A percentile compares a stretch with the other conserved stretches of the same genome.
These are phyloP conservation scores for Gossypium trilobum DNA, from an alignment of 441 rosid species.

Conservation along the genomic window DNA sequence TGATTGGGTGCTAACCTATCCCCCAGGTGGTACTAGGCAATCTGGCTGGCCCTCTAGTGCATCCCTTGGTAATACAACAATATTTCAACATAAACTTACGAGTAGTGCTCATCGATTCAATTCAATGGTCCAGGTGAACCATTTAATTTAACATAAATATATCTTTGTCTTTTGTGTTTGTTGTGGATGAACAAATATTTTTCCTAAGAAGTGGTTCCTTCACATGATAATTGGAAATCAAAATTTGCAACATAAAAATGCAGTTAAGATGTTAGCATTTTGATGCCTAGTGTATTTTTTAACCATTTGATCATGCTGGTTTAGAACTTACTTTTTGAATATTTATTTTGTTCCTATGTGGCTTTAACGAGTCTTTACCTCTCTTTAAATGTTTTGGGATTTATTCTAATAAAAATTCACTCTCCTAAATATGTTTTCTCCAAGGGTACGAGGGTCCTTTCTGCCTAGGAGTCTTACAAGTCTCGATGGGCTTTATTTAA, in stretches of 20 bases:
- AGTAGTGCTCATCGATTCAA: constrained; percentile 95
- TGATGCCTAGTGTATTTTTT: not conserved
- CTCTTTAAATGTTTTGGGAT: constrained; percentile 1
- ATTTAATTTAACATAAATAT: constrained; percentile 5
- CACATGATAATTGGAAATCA: not conserved
- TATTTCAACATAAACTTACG: constrained; percentile 79
- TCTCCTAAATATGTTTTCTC: not conserved
- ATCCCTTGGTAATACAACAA: constrained; percentile 33
- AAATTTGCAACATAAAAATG: not conserved
- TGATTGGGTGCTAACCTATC: constrained; percentile 81
- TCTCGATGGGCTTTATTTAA: not conserved
- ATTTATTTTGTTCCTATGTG: not conserved
- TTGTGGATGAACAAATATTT: not conserved
- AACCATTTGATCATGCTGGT: not conserved
- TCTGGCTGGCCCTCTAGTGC: constrained; percentile 45
- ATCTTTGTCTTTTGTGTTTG: not conserved
- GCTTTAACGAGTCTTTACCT: not conserved
- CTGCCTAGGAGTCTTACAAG: not conserved
- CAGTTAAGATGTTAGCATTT: not conserved
- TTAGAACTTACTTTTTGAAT: not conserved
- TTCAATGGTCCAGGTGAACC: constrained; percentile 90
- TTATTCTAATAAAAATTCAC: not conserved
- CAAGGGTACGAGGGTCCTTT: not conserved
- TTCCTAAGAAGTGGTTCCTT: not conserved
- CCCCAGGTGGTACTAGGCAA: constrained; percentile 59